Base-by-base conservation (phyloP, 2,329 filamentous ascomycete species). In the Fusarium pilosicola region DNA sequence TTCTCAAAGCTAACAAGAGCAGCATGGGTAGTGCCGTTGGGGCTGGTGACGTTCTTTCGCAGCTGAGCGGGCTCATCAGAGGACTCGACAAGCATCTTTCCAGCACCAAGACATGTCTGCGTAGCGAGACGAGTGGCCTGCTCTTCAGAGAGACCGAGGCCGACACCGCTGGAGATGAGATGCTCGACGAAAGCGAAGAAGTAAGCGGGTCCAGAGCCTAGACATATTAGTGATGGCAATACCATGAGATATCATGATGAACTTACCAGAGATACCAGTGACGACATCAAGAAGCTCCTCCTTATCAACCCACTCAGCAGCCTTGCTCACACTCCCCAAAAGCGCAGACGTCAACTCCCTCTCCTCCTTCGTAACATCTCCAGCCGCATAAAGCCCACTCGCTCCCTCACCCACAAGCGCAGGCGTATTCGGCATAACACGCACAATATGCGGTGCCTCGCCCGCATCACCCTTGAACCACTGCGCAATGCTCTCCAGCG, bases 131-230 rank as follows among this genome's bases (percentile, higher is more conserved):
- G 83, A 17, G 83, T 84, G n/a, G 86, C 86, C 76, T 87, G 86
- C 63, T 87, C 86, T 24, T 80, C 77, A 0, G 85, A 81, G 32
- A 88, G 81, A 5, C 86, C 86, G 4, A 86, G 79, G n/a, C 79
- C 78, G 14, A 80, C 81, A 18, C 82, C 86, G 67, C 83, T 84
- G 59, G 84, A 77, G 60, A 86, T 84, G 51, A 88, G 79, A 76
- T 88, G 85, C 74, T 88, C 86, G 12, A 88, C 86, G 78, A 88
- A 82, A 73, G 85, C 85, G 75, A 88, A 88, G 80, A 88, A 88
- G 79, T 88, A 88, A 1, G 86, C 86, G 0, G 86, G 86, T 5
- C 86, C 86, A 24, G 85, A 87, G 30, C 86, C 86, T 87, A 55
- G 3, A 14, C 2, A 6, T 24, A 2, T 77, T 42, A 76, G 63